A percentile compares a stretch with the other conserved stretches of the same genome.
phyloP scores from a whole-genome alignment of 139 green algal genomes.

The Mychonastes homosphaera region DNA sequence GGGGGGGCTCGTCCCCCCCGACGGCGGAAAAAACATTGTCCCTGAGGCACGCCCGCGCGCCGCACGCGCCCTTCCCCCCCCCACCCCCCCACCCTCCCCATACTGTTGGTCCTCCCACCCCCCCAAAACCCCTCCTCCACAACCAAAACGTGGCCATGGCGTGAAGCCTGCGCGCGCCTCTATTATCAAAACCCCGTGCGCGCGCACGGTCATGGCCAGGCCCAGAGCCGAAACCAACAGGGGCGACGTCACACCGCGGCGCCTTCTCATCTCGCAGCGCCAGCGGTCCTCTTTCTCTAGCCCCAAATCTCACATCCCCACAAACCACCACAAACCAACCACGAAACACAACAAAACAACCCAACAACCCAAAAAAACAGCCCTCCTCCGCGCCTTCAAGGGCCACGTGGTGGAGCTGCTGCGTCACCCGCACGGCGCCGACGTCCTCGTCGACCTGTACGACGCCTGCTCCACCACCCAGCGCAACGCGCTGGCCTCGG shows the following conservation, averaged over 20 bases:
- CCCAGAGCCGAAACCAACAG: too few species aligned
- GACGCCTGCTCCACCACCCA: slow-evolving; percentile 28
- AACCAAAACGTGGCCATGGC: background rate
- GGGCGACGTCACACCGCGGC: too few species aligned
- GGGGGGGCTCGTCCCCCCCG: background rate
- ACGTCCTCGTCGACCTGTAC: slow-evolving; percentile 77
- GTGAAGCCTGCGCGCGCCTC: slow-evolving; percentile 9
- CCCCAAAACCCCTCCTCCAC: too few species aligned
- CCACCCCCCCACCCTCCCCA: background rate
- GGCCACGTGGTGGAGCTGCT: slow-evolving; percentile 64
- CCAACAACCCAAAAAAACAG: too few species aligned
- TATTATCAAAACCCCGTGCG: too few species aligned
- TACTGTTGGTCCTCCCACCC: background rate
- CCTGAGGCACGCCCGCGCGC: slow-evolving; percentile 19
- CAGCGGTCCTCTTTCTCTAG: too few species aligned
- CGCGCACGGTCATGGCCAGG: too few species aligned
- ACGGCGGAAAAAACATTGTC: slow-evolving; percentile 13
- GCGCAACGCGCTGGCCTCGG: slow-evolving; percentile 57
- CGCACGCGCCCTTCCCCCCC: background rate
- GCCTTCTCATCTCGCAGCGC: too few species aligned
- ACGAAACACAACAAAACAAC: too few species aligned
- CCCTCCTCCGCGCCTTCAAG: slow-evolving; percentile 49
- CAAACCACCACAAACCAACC: too few species aligned
- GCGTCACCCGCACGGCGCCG: slow-evolving; percentile 62
- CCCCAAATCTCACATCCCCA: too few species aligned